These are phyloP conservation scores for Tuber calosporum DNA, from an alignment of 495 filamentous ascomycete species.

Conservation along the genomic window DNA sequence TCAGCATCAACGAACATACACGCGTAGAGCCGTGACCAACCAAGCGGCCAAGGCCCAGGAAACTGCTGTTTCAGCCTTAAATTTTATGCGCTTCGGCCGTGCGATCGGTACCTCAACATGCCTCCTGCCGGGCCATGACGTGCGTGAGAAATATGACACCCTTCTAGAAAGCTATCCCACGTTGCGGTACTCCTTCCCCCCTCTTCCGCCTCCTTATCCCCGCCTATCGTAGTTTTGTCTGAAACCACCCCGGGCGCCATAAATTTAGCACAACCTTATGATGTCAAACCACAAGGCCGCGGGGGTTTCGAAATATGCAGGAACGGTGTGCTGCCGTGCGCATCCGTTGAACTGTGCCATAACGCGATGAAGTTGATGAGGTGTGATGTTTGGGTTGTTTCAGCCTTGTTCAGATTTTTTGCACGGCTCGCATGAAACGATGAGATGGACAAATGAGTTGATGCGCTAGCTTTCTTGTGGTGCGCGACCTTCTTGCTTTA, in stretches of 20 bases:
- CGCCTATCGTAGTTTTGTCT: not conserved
- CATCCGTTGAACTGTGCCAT: not conserved
- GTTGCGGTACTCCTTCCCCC: not conserved
- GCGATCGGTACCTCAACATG: not conserved
- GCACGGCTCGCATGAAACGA: not conserved
- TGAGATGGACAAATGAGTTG: not conserved
- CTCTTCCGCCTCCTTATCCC: not conserved
- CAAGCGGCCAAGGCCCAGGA: not conserved
- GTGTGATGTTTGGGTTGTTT: slow-evolving; percentile 2
- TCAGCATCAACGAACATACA: not conserved
- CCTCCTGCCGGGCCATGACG: not conserved
- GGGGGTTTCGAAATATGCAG: not conserved
- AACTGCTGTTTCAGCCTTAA: not conserved
- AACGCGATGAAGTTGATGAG: not conserved
- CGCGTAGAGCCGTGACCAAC: not conserved
- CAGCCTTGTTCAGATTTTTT: not conserved
- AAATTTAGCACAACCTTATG: not conserved
- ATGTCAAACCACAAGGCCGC: not conserved
- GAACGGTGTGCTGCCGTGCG: not conserved
- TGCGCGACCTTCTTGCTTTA: no score
- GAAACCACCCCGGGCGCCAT: not conserved
- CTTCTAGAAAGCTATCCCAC: not conserved
- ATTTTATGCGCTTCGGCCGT: not conserved
- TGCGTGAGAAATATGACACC: not conserved
- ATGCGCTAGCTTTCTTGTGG: not conserved